These are phyloP conservation scores for Apophysomyces ossiformis DNA, from an alignment of 371 early-diverging fungal genomes.

Conservation along the genomic window DNA sequence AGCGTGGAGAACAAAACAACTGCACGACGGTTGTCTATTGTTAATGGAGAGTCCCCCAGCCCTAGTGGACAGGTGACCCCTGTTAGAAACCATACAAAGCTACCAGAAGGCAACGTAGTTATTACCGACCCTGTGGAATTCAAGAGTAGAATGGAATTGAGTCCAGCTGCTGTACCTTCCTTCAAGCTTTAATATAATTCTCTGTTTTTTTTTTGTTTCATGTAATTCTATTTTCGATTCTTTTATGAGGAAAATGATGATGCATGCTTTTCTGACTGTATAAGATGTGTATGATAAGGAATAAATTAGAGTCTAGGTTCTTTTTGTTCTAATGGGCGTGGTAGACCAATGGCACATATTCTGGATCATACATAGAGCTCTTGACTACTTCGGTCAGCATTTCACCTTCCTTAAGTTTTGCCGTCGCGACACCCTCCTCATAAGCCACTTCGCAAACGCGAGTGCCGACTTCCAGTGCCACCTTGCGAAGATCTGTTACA, in stretches of 20 bases:
- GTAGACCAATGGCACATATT: slow-evolving; percentile 64
- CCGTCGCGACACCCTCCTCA: slow-evolving; percentile 58
- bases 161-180: slow-evolving; percentile 53
- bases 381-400: slow-evolving; percentile 53
- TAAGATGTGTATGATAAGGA: neutral
- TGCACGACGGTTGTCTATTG: slow-evolving; percentile 47
- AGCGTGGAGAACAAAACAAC: slow-evolving; percentile 48
- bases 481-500: slow-evolving; percentile 55
- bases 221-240: slow-evolving; percentile 3
- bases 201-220: neutral
- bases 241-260: slow-evolving; percentile 13
- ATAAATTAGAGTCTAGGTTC: neutral
- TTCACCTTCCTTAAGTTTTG: slow-evolving; percentile 50
- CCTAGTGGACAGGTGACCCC: slow-evolving; percentile 26
- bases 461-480: slow-evolving; percentile 59
- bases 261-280: slow-evolving; percentile 3
- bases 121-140: slow-evolving; percentile 55
- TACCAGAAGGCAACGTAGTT: slow-evolving; percentile 47
- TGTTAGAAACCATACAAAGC: slow-evolving; percentile 22
- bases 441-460: slow-evolving; percentile 67
- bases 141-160: slow-evolving; percentile 60
- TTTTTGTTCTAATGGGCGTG: slow-evolving; percentile 21
- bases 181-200: slow-evolving; percentile 23
- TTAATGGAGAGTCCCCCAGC: slow-evolving; percentile 14
- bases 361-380: slow-evolving; percentile 58